Conservation (phyloP, 495 filamentous ascomycete genomes). For the Tuber indicum region DNA sequence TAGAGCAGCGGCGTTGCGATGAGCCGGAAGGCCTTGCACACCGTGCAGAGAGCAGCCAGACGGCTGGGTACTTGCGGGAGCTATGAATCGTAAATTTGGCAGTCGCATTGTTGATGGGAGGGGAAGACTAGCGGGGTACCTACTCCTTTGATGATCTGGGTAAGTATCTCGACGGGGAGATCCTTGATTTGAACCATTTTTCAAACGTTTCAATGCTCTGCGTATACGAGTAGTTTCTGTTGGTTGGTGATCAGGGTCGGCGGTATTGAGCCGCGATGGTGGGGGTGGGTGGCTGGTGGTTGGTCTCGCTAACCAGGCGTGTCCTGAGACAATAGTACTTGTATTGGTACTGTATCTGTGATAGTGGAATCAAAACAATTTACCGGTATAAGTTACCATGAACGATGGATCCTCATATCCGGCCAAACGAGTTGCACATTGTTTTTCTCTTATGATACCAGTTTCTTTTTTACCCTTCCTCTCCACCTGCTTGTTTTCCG, state of each 20-base stretch:
- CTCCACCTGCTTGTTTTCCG: neutral
- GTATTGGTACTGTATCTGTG: neutral
- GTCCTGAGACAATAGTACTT: neutral
- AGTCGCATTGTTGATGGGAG: neutral
- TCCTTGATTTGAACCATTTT: slow-evolving; percentile 1
- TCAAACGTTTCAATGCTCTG: neutral
- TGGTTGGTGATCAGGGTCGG: neutral
- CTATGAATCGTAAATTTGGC: slow-evolving; percentile 16
- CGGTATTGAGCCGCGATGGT: neutral
- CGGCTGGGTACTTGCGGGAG: slow-evolving; percentile 17
- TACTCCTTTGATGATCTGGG: slow-evolving; percentile 16
- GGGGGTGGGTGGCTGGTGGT: neutral
- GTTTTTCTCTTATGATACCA: neutral
- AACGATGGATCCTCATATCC: neutral
- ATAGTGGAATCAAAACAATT: neutral
- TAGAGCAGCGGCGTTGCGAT: slow-evolving; percentile 14
- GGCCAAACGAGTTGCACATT: neutral
- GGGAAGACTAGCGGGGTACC: slow-evolving; percentile 2
- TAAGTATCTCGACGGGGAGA: slow-evolving; percentile 18
- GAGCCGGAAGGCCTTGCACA: slow-evolving; percentile 14
- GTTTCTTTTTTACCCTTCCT: neutral
- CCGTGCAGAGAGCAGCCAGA: slow-evolving; percentile 10
- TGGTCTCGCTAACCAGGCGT: neutral
- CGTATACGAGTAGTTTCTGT: neutral
- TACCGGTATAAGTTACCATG: neutral